Base-by-base conservation (phyloP, 306 rosid genomes). In the Pyrus communis region DNA sequence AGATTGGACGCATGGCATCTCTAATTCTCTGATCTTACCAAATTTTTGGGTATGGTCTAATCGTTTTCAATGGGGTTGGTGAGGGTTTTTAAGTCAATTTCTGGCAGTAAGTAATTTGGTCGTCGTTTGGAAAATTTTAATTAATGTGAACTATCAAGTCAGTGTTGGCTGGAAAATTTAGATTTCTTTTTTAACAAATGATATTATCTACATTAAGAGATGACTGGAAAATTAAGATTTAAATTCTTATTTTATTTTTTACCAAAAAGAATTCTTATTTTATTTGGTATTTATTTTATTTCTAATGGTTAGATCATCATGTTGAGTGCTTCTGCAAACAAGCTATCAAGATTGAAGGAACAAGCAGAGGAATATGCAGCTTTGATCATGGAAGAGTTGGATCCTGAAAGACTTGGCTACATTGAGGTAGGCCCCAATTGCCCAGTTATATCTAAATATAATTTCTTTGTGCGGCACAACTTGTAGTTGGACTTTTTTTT, bases 281-380 rank as follows among this genome's bases (percentile, higher is more conserved):
- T 21, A 64, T 18, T 14, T 6, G 38, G 38, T 22, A 2, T 54
- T 66, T n/a, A 4, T 13, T 63, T n/a, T 19, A 4, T 19, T 28
- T 80, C 66, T 72, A 79, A 69, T 77, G 81, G 31, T 21, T 81
- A 95, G 99, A 92, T 95, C 52, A 95, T 95, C 46, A 89, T 91
- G 99, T 84, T 92, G 80, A 95, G 99, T 71, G 99, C 99, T 58
- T 92, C 93, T 22, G 98, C 99, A 75, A 95, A 95, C 87, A 95
- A 89, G 84, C 86, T 95, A 82, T 88, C 93, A 35, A 91, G 98
- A 86, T 79, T 95, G 85, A 91, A 95, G 86, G 99, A 92, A 81
- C 99, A 95, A 73, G 99, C 99, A n/a, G 99, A 92, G 84, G 99
- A 95, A 87, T 95, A 95, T 84, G 99, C 99, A 74, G 98, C 99